Base-by-base conservation (phyloP, 2,329 filamentous ascomycete genomes). In the Coniochaeta sp. region DNA sequence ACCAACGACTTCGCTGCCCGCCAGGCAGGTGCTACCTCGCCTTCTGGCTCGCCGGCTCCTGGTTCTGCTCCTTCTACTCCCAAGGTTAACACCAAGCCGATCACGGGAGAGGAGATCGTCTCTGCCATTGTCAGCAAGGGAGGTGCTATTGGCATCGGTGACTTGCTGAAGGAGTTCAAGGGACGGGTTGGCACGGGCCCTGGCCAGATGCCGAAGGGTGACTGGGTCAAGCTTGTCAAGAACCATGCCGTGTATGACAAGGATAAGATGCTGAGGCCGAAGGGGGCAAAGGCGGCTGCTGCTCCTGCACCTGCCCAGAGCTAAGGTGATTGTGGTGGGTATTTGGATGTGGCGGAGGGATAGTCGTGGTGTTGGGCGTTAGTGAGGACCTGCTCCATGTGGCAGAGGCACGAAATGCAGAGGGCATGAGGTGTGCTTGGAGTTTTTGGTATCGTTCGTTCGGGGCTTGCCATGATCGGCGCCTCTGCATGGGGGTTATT, bases 151-250 rank as follows among this genome's bases (percentile, higher is more conserved):
- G 70, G 71, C 13, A 71, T 48, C 14, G 2, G 6, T 16, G 45
- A 73, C 13, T 68, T 86, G 7, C 72, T 84, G 52, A 76, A 73
- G 55, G 66, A 69, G 33, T 85, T 85, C 62, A 65, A 73, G 20
- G 67, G 67, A 24, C 76, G 82, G 22, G 69, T 85, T 12, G 75
- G 74, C 20, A 75, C 77, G 20, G 68, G 70, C 6, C 72, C 75
- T 5, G 73, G 75, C 4, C 71, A 76, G 59, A 81, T 79, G 62
- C 68, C 70, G 4, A 76, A 75, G 57, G 66, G 68, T 30, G 75
- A 81, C 24, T 86, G 82, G 75, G 77, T 86, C 54, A 69, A 72
- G 51, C 62, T 85, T 52, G 81, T 86, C 12, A 81, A 78, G 63
- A 71, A 74, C 31, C 71, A 79, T 32, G 75, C 77, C 1, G 68